Evolutionary conservation across 257 asterid genomes (phyloP), one percentile per base, ranked within the genome.

Genomic region (Nicotiana benthamiana): DNA sequence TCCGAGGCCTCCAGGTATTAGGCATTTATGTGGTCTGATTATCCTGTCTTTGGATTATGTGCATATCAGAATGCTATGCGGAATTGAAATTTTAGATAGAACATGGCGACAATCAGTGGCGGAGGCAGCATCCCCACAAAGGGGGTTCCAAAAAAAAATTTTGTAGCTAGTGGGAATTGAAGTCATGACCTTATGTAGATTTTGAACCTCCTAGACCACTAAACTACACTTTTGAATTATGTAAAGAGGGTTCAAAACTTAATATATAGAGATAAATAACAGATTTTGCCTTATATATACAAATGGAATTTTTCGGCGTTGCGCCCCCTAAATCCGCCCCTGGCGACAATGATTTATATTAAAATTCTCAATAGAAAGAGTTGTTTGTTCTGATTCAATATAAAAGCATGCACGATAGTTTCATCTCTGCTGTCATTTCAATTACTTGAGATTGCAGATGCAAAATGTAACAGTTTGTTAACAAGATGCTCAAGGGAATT

Each of bases 1-100:
- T 78, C 10, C 89, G 82, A n/a, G 46, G 80, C 74, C 85, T 83
- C 28, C 86, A 86, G 89, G 89, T 86, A 81, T 6, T 64, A 10
- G 27, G 7, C 26, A 1, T 48, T 63, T 24, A 20, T 59, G 7
- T 15, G 13, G 40, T 77, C 67, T 46, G 1, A 43, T 59, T 18
- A 32, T 32, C 54, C 5, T 77, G 1, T 28, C 30, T 10, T 16
- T 10, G 53, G 51, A 34, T 27, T 76, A 76, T 28, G 1, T 12
- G 65, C 28, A 54, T 22, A 28, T 54, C 36, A 76, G 52, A 59
- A 54, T 30, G 26, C 46, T 30, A 1, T 10, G 64, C 6, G 17
- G 3, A 11, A 48, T 32, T 61, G 9, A 61, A 61, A 4, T 61
- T 24, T 8, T 11, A 2, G n/a, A 24, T 12, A 11, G 24, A 11